Evolutionary conservation across 2,329 filamentous ascomycete species (phyloP).

Genomic region (Aspergillus persii): DNA sequence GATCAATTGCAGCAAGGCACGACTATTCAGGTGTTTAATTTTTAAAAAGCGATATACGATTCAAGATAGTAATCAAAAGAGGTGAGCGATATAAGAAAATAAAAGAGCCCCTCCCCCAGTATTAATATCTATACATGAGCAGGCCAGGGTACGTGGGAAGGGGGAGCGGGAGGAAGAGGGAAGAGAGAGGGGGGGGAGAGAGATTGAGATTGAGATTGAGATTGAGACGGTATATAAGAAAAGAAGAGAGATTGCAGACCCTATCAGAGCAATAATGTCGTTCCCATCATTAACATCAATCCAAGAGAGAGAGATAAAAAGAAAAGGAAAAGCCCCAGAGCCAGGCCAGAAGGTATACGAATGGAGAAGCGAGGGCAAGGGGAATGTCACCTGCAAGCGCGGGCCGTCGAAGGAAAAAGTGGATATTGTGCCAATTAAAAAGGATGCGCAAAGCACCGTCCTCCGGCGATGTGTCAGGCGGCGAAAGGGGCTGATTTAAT

Average conservation of each 20-base stretch:
- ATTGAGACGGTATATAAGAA: not conserved
- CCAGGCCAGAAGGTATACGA: not conserved
- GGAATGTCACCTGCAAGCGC: conserved; percentile 2
- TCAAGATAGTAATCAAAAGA: not conserved
- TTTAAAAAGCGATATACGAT: not conserved
- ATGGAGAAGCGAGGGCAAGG: not conserved
- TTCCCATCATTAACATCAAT: not conserved
- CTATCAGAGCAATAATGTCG: not conserved
- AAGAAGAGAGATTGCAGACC: not conserved
- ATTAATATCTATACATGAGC: not conserved
- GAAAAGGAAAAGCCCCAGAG: not conserved
- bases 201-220: no score
- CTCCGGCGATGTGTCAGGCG: conserved; percentile 6
- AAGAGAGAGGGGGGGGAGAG: not conserved
- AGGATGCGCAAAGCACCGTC: not conserved
- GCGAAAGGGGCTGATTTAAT: not conserved
- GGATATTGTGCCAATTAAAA: conserved; percentile 1
- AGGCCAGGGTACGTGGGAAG: not conserved
- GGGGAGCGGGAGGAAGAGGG: not conserved
- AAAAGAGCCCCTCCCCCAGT: not conserved
- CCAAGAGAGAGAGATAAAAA: not conserved
- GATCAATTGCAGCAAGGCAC: not conserved
- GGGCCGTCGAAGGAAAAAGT: not conserved
- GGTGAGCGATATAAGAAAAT: no score
- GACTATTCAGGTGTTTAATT: not conserved